phyloP scores from a whole-genome alignment of 768 basidiomycete species.

The Trametes cubensis region DNA sequence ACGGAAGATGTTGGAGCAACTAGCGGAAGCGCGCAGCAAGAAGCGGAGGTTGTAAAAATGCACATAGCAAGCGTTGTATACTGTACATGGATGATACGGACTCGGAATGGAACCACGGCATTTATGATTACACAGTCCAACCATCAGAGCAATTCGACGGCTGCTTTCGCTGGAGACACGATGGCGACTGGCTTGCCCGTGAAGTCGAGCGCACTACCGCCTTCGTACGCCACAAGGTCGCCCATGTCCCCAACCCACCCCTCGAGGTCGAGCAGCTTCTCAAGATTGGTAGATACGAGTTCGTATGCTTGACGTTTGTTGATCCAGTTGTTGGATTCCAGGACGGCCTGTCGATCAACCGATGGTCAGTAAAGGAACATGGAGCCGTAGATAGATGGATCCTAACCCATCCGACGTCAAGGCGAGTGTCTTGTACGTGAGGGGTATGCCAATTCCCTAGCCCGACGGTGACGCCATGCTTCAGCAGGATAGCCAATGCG shows the following conservation, averaged over 20 bases:
- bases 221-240: conserved; percentile 37
- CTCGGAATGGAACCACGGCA: neutral
- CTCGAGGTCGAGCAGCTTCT: conserved; percentile 46
- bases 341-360: conserved; percentile 37
- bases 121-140: no score
- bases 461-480: conserved; percentile 64
- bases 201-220: conserved; percentile 34
- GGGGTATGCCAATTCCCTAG: conserved; percentile 48
- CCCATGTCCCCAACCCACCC: conserved; percentile 40
- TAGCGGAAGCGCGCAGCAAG: conserved; percentile 35
- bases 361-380: neutral
- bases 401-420: conserved; percentile 44
- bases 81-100: neutral
- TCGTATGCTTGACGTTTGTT: conserved; percentile 39
- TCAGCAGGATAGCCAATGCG: conserved; percentile 54
- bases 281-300: conserved; percentile 45
- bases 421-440: conserved; percentile 39
- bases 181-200: conserved; percentile 37
- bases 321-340: conserved; percentile 44
- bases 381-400: neutral
- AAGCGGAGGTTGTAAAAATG: conserved; percentile 14
- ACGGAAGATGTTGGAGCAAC: conserved; percentile 37
- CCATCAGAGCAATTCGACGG: conserved; percentile 35
- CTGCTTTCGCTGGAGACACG: conserved; percentile 29
- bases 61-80: neutral